phyloP scores from a whole-genome alignment of 2,329 filamentous ascomycete genomes.

The Raffaelea deltoideospora region DNA sequence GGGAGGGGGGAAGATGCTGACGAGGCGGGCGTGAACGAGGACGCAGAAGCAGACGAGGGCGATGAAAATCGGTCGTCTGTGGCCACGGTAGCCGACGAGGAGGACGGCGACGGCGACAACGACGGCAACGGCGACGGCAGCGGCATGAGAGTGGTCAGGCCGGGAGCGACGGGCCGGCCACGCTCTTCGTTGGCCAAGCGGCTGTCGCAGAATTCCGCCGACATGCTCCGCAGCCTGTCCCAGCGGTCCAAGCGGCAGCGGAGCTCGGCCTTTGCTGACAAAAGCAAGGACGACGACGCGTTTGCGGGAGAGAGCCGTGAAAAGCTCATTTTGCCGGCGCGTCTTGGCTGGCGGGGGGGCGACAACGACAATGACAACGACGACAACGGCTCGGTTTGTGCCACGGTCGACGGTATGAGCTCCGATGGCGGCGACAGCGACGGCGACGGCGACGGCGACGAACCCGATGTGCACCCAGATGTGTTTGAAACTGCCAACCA shows the following conservation, averaged over 20 bases:
- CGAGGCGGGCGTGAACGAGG: background rate
- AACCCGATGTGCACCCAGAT: too few species aligned
- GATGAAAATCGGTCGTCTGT: conserved; percentile 48
- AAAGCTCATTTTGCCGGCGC: conserved; percentile 24
- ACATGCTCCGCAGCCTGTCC: conserved; percentile 29
- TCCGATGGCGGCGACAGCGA: conserved; percentile 14
- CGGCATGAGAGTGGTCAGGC: too few species aligned
- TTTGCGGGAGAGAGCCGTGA: conserved; percentile 25
- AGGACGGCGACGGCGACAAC: conserved; percentile 26
- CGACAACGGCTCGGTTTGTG: conserved; percentile 37
- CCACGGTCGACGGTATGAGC: conserved; percentile 41
- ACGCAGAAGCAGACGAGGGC: conserved; percentile 16
- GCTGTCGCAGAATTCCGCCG: conserved; percentile 31
- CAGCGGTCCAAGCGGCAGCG: conserved; percentile 16
- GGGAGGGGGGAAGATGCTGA: conserved; percentile 11
- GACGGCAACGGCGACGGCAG: conserved; percentile 7
- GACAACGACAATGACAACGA: conserved; percentile 22
- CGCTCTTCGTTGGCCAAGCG: conserved; percentile 28
- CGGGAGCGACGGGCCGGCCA: background rate
- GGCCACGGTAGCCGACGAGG: conserved; percentile 51
- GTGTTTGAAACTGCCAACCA: too few species aligned
- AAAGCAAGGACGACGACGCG: background rate
- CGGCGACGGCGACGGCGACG: conserved; percentile 8
- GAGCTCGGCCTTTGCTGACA: too few species aligned
- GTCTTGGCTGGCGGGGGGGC: too few species aligned